Evolutionary conservation across 2,329 filamentous ascomycete species (phyloP).

Genomic region (Fusarium solani-melongenae): DNA sequence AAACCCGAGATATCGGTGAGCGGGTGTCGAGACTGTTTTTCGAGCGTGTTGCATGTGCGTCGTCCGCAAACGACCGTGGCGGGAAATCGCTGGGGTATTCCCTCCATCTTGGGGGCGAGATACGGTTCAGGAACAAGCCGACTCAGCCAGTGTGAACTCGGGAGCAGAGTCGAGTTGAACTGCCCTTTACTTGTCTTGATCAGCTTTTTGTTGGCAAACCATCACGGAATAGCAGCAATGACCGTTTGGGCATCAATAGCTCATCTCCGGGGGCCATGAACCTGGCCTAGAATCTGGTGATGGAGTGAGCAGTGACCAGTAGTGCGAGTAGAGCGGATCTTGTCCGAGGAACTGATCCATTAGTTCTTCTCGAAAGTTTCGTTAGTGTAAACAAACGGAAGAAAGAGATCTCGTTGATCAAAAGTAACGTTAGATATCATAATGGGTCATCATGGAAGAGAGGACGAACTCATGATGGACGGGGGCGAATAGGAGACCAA

Average conservation of each 20-base stretch:
- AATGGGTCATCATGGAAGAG: background rate
- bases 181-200: background rate
- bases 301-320: background rate
- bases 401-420: background rate
- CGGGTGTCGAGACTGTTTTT: slow-evolving; percentile 15
- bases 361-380: background rate
- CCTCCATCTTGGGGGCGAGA: background rate
- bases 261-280: background rate
- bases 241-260: background rate
- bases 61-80: background rate
- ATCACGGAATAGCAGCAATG: background rate
- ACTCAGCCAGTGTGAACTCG: slow-evolving; percentile 5
- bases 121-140: background rate
- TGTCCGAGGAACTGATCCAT: background rate
- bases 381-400: background rate
- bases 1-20: slow-evolving; percentile 15
- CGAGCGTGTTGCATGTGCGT: slow-evolving; percentile 10
- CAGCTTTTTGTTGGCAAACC: background rate
- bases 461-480: background rate
- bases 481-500: background rate
- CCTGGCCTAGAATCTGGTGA: background rate
- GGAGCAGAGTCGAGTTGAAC: background rate
- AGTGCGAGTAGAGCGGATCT: background rate
- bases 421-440: background rate
- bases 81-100: background rate